Evolutionary conservation across 2,329 filamentous ascomycete species (phyloP), one percentile per base, ranked within the genome.

Genomic region (Nemania sp.): DNA sequence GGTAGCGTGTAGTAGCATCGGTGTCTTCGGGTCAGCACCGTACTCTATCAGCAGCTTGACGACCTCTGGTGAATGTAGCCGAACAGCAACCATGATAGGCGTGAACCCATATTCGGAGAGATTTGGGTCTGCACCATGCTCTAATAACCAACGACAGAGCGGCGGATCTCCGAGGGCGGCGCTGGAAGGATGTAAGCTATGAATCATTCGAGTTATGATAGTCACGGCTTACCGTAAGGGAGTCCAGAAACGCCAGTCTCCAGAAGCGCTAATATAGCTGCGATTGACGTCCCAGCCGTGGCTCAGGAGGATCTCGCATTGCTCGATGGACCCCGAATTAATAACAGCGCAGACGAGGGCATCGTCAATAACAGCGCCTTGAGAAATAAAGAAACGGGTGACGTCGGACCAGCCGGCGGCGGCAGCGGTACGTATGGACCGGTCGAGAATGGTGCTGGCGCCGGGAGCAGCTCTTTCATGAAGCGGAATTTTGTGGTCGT

Each of bases 41-140:
- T 55, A 52, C 5, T 60, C 33, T 52, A 63, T 61, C 6, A 63
- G 52, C 11, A 61, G 52, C 41, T 42, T 37, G 34, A 63, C 61
- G 2, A 63, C 61, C 34, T 61, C 52, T 15, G 61, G 61, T 12
- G 61, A 59, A 43, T 61, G 59, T 24, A 60, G 41, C 34, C 61
- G 56, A 15, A 61, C 59, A 30, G 61, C 61, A 24, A 63, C 54
- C 61, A 63, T 63, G 52, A 63, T 63, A 31, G 61, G 61, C 14
- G 61, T 63, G 51, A 61, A 63, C 11, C 61, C 61, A 24, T 61
- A 54, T 43, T 63, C 61, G 33, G 56, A 47, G 19, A 60, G 36
- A 31, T 63, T 63, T 34, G 61, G 61, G 47, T 63, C 55, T 24
- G 61, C 61, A n/a, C 57, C 57, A 40, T 63, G 56, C 41, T 58